Percentiles rank a stretch among this genome's conserved stretches.
phyloP scores from a whole-genome alignment of 176 grass and related monocot species.

The Avena eriantha region DNA sequence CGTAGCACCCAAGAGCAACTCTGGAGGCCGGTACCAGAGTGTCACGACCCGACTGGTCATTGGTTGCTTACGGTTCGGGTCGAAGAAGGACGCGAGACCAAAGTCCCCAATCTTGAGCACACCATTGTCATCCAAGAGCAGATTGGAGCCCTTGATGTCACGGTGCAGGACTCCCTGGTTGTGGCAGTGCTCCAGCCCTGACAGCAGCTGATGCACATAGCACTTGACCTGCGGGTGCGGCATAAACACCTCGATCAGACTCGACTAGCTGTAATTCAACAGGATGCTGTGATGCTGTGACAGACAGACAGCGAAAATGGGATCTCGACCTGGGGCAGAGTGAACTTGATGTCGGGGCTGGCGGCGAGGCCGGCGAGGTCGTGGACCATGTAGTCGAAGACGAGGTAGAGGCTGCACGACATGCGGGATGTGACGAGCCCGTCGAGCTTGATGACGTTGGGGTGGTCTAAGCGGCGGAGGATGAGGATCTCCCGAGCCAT shows the following conservation, averaged over 20 bases:
- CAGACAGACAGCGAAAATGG: background rate
- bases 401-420: constrained; percentile 91
- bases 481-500: constrained; percentile 93
- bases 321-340: constrained; percentile 76
- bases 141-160: constrained; percentile 83
- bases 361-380: constrained; percentile 82
- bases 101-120: constrained; percentile 82
- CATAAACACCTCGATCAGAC: constrained; percentile 39
- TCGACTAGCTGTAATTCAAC: background rate
- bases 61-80: constrained; percentile 79
- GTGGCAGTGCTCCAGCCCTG: constrained; percentile 85
- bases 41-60: constrained; percentile 89
- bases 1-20: constrained; percentile 72
- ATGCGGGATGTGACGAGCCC: constrained; percentile 80
- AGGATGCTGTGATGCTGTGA: background rate
- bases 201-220: constrained; percentile 83
- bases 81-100: constrained; percentile 67
- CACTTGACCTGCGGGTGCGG: constrained; percentile 70
- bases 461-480: constrained; percentile 77
- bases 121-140: constrained; percentile 75
- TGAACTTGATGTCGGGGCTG: constrained; percentile 91
- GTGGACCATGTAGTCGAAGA: constrained; percentile 91
- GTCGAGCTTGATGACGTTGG: constrained; percentile 83
- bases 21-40: constrained; percentile 79
- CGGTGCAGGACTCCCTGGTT: constrained; percentile 71